These are phyloP conservation scores for Yamadazyma akitaensis DNA, from an alignment of 805 yeast species.

Conservation along the genomic window DNA sequence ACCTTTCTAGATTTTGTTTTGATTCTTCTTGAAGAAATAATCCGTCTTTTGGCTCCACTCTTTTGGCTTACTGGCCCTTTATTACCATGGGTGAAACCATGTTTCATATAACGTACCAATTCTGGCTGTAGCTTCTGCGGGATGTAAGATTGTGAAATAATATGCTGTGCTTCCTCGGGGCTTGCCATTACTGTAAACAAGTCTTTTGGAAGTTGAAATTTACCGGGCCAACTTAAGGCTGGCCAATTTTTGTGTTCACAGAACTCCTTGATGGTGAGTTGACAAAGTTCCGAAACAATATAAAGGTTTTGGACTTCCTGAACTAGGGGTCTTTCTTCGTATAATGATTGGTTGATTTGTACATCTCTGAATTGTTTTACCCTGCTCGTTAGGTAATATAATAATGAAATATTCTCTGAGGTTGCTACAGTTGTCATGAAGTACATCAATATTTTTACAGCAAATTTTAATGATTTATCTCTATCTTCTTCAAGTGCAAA, in stretches of 20 bases:
- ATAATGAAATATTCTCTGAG: conserved; percentile 63
- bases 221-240: conserved; percentile 79
- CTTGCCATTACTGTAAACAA: conserved; percentile 59
- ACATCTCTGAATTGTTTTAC: conserved; percentile 75
- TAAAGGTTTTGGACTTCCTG: conserved; percentile 47
- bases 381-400: conserved; percentile 74
- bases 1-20: not conserved
- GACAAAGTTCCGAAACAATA: conserved; percentile 69
- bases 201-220: conserved; percentile 66
- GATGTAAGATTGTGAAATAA: conserved; percentile 54
- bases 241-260: conserved; percentile 64
- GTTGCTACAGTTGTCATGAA: conserved; percentile 59
- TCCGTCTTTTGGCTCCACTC: conserved; percentile 11
- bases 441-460: conserved; percentile 57
- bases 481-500: conserved; percentile 32
- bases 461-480: conserved; percentile 49
- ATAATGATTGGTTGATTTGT: conserved; percentile 29
- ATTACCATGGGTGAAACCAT: conserved; percentile 13
- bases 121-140: conserved; percentile 43
- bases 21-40: not conserved
- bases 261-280: conserved; percentile 56
- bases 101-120: conserved; percentile 28
- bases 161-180: conserved; percentile 53
- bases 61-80: conserved; percentile 1
- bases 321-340: conserved; percentile 18